Evolutionary conservation across 352 stramenopile genomes (phyloP).

Genomic region (Globisporangium apiculatum): DNA sequence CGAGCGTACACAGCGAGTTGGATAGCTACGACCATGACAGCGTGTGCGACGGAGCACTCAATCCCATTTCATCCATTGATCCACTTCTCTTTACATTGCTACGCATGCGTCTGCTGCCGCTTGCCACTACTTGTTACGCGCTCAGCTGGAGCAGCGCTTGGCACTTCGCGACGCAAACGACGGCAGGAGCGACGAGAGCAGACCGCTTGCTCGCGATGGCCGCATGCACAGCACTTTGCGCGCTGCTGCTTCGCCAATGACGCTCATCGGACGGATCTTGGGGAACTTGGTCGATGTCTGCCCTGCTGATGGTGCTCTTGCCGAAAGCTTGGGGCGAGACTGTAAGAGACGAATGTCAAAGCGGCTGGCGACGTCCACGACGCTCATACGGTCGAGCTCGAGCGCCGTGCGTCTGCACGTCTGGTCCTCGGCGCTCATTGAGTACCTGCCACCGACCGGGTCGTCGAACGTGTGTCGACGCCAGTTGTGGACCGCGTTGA

Average conservation of each 20-base stretch:
- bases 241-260: conserved; percentile 11
- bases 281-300: conserved; percentile 11
- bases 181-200: conserved; percentile 31
- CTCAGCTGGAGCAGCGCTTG: conserved; percentile 3
- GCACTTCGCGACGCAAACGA: conserved; percentile 1
- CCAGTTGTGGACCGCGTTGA: conserved; percentile 71
- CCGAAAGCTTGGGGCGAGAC: background rate
- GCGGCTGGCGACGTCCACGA: conserved; percentile 21
- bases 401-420: conserved; percentile 15
- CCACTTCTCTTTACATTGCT: background rate
- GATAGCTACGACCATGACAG: too few relatives aligned
- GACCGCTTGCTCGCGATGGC: conserved; percentile 9
- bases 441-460: conserved; percentile 20
- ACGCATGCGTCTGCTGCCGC: background rate
- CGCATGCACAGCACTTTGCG: conserved; percentile 13
- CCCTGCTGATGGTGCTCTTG: too few relatives aligned
- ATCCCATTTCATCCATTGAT: background rate
- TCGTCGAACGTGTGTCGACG: conserved; percentile 56
- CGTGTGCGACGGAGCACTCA: too few relatives aligned
- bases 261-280: conserved; percentile 12
- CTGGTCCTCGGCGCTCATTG: conserved; percentile 11
- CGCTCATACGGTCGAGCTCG: conserved; percentile 11
- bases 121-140: background rate
- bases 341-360: conserved; percentile 42
- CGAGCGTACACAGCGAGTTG: too few relatives aligned